Evolutionary conservation across 2,329 filamentous ascomycete genomes (phyloP), one percentile per base, ranked within the genome.

Genomic region (Claviceps pazoutovae): DNA sequence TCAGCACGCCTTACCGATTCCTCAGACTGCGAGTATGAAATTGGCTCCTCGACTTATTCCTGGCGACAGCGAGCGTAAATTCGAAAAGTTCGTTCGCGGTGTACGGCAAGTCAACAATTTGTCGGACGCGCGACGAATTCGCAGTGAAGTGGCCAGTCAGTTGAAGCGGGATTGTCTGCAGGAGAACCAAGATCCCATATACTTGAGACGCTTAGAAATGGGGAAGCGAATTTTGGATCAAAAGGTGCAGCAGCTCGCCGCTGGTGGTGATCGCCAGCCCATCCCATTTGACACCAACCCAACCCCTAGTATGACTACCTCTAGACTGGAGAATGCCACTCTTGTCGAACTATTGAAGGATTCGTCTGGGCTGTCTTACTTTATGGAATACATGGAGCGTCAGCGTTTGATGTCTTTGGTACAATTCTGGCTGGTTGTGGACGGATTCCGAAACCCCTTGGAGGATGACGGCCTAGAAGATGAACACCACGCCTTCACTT

Each of bases 301-400:
- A 5, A 46, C 56, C 2, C 60, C 66, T 49, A 53, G 60, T 23
- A 59, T 57, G 2, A 64, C 66, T 14, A 69, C 76, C n/a, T 84
- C 85, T 2, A 78, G 76, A 45, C 71, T 90, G 41, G 83, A 89
- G 56, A 85, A 86, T 59, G 84, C 84, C 7, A 83, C 86, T 1
- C 73, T 97, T 2, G 79, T 83, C 13, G 89, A 97, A 57, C 75
- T 98, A n/a, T 74, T 98, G 53, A 85, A 90, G 58, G 89, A 94
- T 66, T 80, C 93, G 2, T 86, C 91, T 1, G 91, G 88, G 0
- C 74, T 98, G 8, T 97, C 93, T 2, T 98, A 95, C 64, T 97
- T 98, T 70, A 98, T 98, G 93, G 93, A 98, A 64, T 97, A 89
- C 62, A 98, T 98, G 93, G 93, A 98, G 64, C 83, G 93, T 43